These are phyloP conservation scores for Colletotrichum sojae DNA, from an alignment of 2,329 filamentous ascomycete genomes.

Conservation along the genomic window DNA sequence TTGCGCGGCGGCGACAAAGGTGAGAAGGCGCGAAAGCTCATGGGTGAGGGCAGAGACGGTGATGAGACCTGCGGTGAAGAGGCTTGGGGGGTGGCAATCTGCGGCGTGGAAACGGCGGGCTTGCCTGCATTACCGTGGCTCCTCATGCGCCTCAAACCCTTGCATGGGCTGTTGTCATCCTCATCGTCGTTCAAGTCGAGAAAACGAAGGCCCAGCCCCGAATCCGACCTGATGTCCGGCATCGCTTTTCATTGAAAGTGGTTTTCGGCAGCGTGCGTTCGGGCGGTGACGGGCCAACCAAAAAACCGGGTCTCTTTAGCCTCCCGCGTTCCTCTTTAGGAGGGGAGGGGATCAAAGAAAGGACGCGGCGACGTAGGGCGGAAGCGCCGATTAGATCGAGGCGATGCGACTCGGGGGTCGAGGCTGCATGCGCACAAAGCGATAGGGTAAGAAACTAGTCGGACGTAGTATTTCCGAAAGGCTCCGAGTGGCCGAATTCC, in stretches of 20 bases:
- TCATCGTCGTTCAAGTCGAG: conserved; percentile 40
- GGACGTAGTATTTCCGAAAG: conserved; percentile 34
- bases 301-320: conserved; percentile 36
- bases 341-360: conserved; percentile 22
- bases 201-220: conserved; percentile 41
- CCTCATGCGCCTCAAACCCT: conserved; percentile 31
- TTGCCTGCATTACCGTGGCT: conserved; percentile 29
- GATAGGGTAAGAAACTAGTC: conserved; percentile 21
- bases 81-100: conserved; percentile 27
- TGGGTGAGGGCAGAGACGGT: conserved; percentile 44
- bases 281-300: conserved; percentile 36
- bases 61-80: conserved; percentile 44
- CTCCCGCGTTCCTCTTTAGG: conserved; percentile 19
- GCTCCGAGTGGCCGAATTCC: conserved; percentile 26
- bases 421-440: conserved; percentile 31
- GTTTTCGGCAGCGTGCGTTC: conserved; percentile 23
- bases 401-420: conserved; percentile 30
- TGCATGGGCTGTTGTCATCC: conserved; percentile 40
- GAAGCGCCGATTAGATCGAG: conserved; percentile 25
- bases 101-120: conserved; percentile 13
- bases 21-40: conserved; percentile 49
- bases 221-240: conserved; percentile 40
- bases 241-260: conserved; percentile 38
- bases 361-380: conserved; percentile 30
- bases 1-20: conserved; percentile 50